Evolutionary conservation across 2,329 filamentous ascomycete species (phyloP), one percentile per base, ranked within the genome.

Genomic region (Mycosphaerella sp.): DNA sequence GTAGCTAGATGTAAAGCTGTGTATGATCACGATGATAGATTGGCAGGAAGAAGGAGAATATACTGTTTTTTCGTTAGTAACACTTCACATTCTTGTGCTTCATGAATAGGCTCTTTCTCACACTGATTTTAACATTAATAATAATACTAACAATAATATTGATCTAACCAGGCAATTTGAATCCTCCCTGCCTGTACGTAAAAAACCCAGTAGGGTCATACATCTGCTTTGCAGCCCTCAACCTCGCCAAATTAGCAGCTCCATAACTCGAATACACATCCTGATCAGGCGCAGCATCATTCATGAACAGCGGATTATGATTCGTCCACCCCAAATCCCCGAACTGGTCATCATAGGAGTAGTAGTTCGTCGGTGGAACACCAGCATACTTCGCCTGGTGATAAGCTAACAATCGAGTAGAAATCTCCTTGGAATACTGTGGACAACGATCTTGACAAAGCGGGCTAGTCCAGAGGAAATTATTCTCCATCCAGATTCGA

Each of bases 181-280:
- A 59, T 3, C 52, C 58, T 30, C 56, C 54, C 36, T 59, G 54
- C 43, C 56, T 48, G n/a, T 44, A 59, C n/a, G 58, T 59, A 17
- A 64, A 61, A 18, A 62, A 57, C 2, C 51, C 52, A 5, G 43
- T 57, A 1, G 60, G 60, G 53, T 62, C 61, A 30, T 62, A 63
- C 40, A 27, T 44, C 16, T 49, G 43, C 46, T 59, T 57, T 36
- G 57, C 50, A 13, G 52, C 43, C 34, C 55, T 52, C 52, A 64
- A 17, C 41, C 49, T 54, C 40, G 45, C 46, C 40, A 62, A 37
- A 32, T 61, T 63, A 21, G 49, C 56, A 9, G 37, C 9, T 8
- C 55, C 55, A 49, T 62, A 62, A 40, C 57, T 55, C 4, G 54
- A 43, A 34, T 58, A 57, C 3, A 59, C 50, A 47, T 62, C 59